Percentiles rank a stretch among this genome's conserved stretches.
Evolutionary conservation across 495 filamentous ascomycete species (phyloP).

Genomic region (Annulohypoxylon stygium): DNA sequence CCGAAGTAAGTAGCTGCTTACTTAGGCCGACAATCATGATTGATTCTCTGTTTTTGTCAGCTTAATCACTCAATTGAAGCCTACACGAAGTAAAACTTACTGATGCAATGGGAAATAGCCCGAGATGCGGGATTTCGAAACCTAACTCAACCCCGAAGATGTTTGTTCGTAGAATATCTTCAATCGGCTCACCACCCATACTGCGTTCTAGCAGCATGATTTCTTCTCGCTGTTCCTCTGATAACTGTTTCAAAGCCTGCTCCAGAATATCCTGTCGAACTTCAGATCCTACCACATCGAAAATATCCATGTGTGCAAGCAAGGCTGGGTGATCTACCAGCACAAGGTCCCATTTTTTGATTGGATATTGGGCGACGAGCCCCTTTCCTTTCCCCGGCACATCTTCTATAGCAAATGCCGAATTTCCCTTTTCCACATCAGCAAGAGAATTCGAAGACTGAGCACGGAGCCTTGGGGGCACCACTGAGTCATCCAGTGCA

Average conservation of each 20-base stretch:
- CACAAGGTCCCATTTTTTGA: conserved; percentile 45
- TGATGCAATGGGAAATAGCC: conserved; percentile 47
- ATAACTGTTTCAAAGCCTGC: conserved; percentile 43
- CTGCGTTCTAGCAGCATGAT: conserved; percentile 70
- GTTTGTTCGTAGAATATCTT: conserved; percentile 77
- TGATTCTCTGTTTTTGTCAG: conserved; percentile 49
- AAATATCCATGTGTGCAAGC: conserved; percentile 47
- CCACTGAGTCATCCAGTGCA: conserved; percentile 49
- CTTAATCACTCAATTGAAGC: not conserved
- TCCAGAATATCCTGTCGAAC: conserved; percentile 42
- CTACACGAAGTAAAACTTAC: conserved; percentile 40
- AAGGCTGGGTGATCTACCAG: conserved; percentile 50
- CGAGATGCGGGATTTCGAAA: conserved; percentile 49
- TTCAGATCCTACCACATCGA: conserved; percentile 42
- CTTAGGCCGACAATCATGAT: conserved; percentile 56
- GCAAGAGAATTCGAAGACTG: conserved; percentile 36
- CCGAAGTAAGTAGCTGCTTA: conserved; percentile 21
- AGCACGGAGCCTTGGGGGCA: conserved; percentile 24
- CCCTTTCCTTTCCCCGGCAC: conserved; percentile 52
- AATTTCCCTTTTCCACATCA: conserved; percentile 15
- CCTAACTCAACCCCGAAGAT: conserved; percentile 54
- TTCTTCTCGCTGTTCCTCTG: conserved; percentile 31
- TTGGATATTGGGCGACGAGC: conserved; percentile 38
- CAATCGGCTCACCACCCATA: conserved; percentile 74
- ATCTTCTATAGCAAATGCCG: conserved; percentile 40